Evolutionary conservation across 2,329 filamentous ascomycete genomes (phyloP), one percentile per base, ranked within the genome.

Genomic region (Cladorrhinum sp.): DNA sequence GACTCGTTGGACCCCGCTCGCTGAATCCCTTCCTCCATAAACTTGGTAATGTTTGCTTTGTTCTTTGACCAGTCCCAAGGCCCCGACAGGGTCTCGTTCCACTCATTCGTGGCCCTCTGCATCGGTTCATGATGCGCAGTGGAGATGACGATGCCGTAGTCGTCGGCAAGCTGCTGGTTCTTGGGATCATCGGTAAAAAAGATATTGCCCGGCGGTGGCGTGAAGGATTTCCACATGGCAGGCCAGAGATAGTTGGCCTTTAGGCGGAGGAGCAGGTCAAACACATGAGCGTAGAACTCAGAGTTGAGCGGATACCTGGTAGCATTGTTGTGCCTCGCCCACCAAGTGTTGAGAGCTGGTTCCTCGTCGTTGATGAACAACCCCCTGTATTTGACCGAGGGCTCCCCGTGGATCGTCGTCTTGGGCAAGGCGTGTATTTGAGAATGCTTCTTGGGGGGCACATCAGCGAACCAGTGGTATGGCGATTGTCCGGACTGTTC

Each of bases 231-330:
- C 84, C 86, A 89, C 80, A 85, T 85, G 0, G 86, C 85, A 0
- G 85, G 86, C 86, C 86, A 89, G 57, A 89, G 74, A 64, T 86
- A 88, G 68, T 89, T 89, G 1, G 84, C 84, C 63, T 79, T 81
- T 20, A 86, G 76, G 13, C 85, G 76, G 2, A 88, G 75, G 1
- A 87, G 72, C 4, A 89, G 76, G 67, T 89, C 86, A 63, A 88
- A 89, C 0, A 89, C 80, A 16, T 80, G 79, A 12, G 74, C 74
- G 68, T 89, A 88, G 63, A 89, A 86, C 2, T 81, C 78, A 0
- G 79, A 76, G 59, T 82, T 81, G 55, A 79, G 63, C 2, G 68
- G 66, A 25, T 77, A 86, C 20, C 81, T 81, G 3, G 71, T 72
- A 9, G 75, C 76, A 29, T 76, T 77, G 16, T 76, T 76, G n/a